Evolutionary conservation across 2,329 filamentous ascomycete genomes (phyloP).

Genomic region (Periconia macrospinosa): DNA sequence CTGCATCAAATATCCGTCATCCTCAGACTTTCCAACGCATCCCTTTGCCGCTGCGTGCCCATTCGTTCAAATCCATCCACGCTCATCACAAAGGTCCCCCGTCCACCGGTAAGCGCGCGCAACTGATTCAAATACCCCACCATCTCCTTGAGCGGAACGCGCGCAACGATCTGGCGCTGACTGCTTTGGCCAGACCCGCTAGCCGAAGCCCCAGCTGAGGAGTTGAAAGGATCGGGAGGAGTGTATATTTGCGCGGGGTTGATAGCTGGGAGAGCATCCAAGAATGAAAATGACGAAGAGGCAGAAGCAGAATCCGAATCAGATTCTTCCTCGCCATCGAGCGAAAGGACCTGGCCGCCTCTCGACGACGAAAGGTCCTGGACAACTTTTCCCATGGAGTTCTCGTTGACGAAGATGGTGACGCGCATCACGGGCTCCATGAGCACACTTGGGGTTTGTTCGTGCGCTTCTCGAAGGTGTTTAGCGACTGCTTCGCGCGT

Average conservation of each 20-base stretch:
- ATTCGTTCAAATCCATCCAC: constrained; percentile 73
- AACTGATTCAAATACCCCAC: constrained; percentile 90
- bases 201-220: constrained; percentile 15
- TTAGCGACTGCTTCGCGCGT: constrained; percentile 65
- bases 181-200: constrained; percentile 7
- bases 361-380: constrained; percentile 77
- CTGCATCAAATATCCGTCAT: not conserved
- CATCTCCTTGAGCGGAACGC: constrained; percentile 95
- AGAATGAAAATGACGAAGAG: not conserved
- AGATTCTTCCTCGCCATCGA: constrained; percentile 48
- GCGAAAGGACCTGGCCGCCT: constrained; percentile 73
- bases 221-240: constrained; percentile 80
- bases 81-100: constrained; percentile 76
- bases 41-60: constrained; percentile 61
- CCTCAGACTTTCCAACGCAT: constrained; percentile 48
- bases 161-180: constrained; percentile 70
- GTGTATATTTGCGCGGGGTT: constrained; percentile 79
- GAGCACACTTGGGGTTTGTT: constrained; percentile 61
- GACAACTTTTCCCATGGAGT: constrained; percentile 76
- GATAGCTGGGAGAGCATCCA: constrained; percentile 53
- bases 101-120: constrained; percentile 82
- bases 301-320: constrained; percentile 8
- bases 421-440: constrained; percentile 95
- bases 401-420: constrained; percentile 82
- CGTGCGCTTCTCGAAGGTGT: constrained; percentile 66